Evolutionary conservation across 148 eudicot genomes (phyloP).

Genomic region (Polygonum aviculare): DNA sequence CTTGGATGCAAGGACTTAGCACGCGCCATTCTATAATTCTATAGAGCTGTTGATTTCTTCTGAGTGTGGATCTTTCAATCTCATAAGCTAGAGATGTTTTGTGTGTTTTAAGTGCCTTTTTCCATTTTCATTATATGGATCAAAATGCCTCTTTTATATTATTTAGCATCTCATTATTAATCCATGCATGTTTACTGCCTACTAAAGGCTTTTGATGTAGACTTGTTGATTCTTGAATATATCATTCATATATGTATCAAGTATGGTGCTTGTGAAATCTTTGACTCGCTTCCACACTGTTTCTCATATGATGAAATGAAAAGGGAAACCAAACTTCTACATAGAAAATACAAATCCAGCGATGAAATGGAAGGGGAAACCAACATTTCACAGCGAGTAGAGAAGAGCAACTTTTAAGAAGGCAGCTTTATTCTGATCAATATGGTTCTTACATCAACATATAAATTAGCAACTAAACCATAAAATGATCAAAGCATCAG

Average conservation of each 20-base stretch:
- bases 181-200: not conserved
- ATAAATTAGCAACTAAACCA: not conserved
- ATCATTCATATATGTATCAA: not conserved
- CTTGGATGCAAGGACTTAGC: not conserved
- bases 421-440: not conserved
- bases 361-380: not conserved
- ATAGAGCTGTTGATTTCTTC: not conserved
- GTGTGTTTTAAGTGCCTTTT: not conserved
- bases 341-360: not conserved
- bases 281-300: not conserved
- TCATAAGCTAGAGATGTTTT: not conserved
- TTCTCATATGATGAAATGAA: too few species aligned
- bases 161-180: not conserved
- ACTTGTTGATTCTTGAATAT: conserved; percentile 6
- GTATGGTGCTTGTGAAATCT: not conserved
- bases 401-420: not conserved
- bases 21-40: not conserved
- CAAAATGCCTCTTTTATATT: not conserved
- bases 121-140: not conserved
- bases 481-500: not conserved
- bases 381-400: not conserved
- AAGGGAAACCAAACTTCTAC: too few species aligned
- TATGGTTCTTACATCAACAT: not conserved
- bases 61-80: not conserved
- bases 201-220: not conserved